Base-by-base conservation (phyloP, 2,329 filamentous ascomycete genomes). In the Cladosporium halotolerans region DNA sequence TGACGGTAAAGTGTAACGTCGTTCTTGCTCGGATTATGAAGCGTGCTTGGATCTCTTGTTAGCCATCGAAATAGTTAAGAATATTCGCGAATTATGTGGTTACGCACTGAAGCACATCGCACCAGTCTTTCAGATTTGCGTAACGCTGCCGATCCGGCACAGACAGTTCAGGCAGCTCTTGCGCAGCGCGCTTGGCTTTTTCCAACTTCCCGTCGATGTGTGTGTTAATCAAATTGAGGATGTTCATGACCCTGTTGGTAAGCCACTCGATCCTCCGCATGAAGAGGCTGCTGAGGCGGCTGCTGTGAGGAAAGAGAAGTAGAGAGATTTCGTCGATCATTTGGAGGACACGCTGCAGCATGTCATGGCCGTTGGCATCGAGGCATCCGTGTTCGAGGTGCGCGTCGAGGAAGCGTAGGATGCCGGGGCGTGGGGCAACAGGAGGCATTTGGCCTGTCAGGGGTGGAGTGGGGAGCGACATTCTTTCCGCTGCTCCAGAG, bases 261-360 rank as follows among this genome's bases (percentile, higher is more conserved):
- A 51, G 48, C 11, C 10, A 8, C 14, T 13, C 41, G 31, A 47
- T 39, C 32, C 44, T 23, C 39, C 34, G 46, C 42, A 31, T 54
- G 46, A 51, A 36, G 13, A 14, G 34, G 41, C n/a, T 10, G 9
- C 47, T 36, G n/a, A 34, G 43, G 8, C 16, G 19, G 16, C 11
- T 14, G 2, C 43, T 42, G 10, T 14, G 16, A 7, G 51, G 45
- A 11, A 53, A 53, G 3, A 53, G 51, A 10, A 47, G 43, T 4
- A 46, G 43, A 10, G 51, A 53, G 44, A 61, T 52, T 11, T 51
- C 53, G 33, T 19, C 44, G 16, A 60, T 55, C 32, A 57, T 45
- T 39, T 45, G 31, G 5, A 59, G 36, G 45, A 60, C 58, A 31
- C 45, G 53, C 42, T 53, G 45, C 8, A 60, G 52, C 52, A 48